Conservation (phyloP, 371 early-diverging fungal species). For the Cokeromyces recurvatus region DNA sequence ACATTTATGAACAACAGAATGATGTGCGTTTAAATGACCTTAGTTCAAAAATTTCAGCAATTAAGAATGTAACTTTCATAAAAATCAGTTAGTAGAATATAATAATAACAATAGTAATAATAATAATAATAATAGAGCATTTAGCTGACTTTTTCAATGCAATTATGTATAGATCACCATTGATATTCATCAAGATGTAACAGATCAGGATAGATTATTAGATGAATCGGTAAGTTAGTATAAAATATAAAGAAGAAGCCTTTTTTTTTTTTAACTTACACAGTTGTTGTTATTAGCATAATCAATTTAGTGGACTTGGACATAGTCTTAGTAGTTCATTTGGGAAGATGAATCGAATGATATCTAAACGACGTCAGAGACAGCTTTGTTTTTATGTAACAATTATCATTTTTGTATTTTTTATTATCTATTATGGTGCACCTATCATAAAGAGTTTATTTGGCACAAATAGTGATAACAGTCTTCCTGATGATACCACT, state of each 20-base stretch:
- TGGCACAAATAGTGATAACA: not conserved
- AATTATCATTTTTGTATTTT: constrained; percentile 4
- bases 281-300: constrained; percentile 13
- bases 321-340: constrained; percentile 24
- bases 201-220: constrained; percentile 33
- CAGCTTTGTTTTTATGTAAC: constrained; percentile 33
- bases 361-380: constrained; percentile 40
- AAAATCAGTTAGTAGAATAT: not conserved
- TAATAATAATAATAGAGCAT: not conserved
- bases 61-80: constrained; percentile 29
- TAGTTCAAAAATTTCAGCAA: constrained; percentile 34
- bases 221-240: constrained; percentile 33
- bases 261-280: not conserved
- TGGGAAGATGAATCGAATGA: constrained; percentile 39
- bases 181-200: constrained; percentile 42
- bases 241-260: no score
- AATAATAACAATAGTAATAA: not conserved
- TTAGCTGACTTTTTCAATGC: not conserved
- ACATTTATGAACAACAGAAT: constrained; percentile 42
- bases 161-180: constrained; percentile 30
- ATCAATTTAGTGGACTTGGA: constrained; percentile 30
- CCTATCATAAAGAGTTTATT: constrained; percentile 1
- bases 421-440: constrained; percentile 7
- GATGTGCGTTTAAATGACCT: constrained; percentile 42
- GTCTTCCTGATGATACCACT: no score